phyloP scores from a whole-genome alignment of 306 rosid genomes.

The Senna siamea region DNA sequence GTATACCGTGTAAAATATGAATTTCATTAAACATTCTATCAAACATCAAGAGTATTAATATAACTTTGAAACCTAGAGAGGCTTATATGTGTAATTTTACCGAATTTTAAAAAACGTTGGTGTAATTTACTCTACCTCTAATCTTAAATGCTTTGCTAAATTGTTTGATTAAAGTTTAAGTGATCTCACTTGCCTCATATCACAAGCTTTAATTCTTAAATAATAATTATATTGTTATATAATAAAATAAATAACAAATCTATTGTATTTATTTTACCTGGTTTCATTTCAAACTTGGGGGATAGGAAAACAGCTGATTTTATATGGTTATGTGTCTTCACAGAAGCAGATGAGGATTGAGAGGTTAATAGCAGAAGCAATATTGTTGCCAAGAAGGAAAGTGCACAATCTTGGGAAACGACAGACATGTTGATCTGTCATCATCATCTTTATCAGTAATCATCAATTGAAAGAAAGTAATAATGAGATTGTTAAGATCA shows the following conservation, averaged over 20 bases:
- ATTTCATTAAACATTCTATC: too few species aligned
- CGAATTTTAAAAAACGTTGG: too few species aligned
- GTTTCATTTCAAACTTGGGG: neutral
- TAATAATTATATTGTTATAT: too few species aligned
- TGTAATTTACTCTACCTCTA: too few species aligned
- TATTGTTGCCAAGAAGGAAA: neutral
- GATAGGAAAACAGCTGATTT: constrained; percentile 3
- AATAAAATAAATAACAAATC: too few species aligned
- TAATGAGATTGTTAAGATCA: neutral
- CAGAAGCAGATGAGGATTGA: neutral
- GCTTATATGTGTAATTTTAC: too few species aligned
- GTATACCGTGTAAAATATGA: too few species aligned
- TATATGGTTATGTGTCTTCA: neutral
- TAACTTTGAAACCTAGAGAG: too few species aligned
- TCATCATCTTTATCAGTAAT: neutral
- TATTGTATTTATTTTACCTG: neutral
- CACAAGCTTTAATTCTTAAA: too few species aligned
- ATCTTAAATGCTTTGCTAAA: too few species aligned
- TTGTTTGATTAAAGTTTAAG: neutral
- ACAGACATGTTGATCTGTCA: neutral
- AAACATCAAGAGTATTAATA: too few species aligned
- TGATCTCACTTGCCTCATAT: neutral
- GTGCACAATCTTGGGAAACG: neutral
- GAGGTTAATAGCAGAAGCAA: neutral
- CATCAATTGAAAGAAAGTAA: too few species aligned